phyloP scores from a whole-genome alignment of 306 rosid species.

The Dryas drummondii region DNA sequence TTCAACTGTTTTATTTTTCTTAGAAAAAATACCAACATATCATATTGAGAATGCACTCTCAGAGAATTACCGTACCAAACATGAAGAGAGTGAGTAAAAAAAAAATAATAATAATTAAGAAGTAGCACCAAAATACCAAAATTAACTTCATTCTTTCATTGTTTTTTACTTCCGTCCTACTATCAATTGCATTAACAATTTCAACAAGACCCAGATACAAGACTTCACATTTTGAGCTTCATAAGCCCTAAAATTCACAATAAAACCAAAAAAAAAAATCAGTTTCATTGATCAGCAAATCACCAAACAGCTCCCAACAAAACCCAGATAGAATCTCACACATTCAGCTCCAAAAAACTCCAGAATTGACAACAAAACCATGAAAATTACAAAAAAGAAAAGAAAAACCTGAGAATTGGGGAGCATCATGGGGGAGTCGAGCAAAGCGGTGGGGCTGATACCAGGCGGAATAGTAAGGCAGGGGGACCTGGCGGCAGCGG shows the following conservation, averaged over 20 bases:
- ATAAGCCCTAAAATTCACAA: not conserved
- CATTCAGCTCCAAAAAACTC: not conserved
- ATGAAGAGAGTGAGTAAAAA: not conserved
- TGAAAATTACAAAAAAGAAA: not conserved
- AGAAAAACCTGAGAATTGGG: slow-evolving; percentile 56
- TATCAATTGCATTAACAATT: not conserved
- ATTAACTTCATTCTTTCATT: not conserved
- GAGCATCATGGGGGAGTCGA: slow-evolving; percentile 77
- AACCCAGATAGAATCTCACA: slow-evolving; percentile 2
- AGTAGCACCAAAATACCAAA: not conserved
- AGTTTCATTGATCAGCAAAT: not conserved
- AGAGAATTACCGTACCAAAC: not conserved
- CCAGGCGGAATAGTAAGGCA: slow-evolving; percentile 62
- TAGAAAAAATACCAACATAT: not conserved
- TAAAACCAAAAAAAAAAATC: not conserved
- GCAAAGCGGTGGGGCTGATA: slow-evolving; percentile 70
- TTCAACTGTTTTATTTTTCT: not conserved
- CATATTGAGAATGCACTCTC: not conserved
- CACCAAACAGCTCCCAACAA: not conserved
- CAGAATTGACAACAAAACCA: not conserved
- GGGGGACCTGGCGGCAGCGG: slow-evolving; percentile 37
- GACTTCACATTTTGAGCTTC: not conserved
- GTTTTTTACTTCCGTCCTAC: not conserved
- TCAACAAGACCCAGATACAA: not conserved
- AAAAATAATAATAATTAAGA: not conserved